phyloP scores from a whole-genome alignment of 2,329 filamentous ascomycete genomes.

The Neonectria sp. region DNA sequence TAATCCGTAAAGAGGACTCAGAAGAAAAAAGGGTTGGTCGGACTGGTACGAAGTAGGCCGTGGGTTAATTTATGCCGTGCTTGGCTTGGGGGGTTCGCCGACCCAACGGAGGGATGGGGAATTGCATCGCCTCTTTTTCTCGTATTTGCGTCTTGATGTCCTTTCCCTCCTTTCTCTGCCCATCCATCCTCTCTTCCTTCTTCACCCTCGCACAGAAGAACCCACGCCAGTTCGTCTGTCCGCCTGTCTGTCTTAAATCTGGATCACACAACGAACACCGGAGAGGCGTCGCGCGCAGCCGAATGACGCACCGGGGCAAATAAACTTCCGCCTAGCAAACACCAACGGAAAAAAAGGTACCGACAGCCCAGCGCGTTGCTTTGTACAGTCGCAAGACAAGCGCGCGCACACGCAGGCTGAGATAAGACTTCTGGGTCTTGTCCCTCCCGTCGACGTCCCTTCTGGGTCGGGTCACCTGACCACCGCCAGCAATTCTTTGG shows the following conservation, averaged over 20 bases:
- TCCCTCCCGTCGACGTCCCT: not conserved
- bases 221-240: not conserved
- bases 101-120: not conserved
- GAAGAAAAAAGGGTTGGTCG: not conserved
- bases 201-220: not conserved
- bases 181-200: not conserved
- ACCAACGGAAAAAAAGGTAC: not conserved
- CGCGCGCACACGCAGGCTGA: not conserved
- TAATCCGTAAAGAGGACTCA: not conserved
- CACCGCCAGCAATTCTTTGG: not conserved
- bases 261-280: not conserved
- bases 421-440: too few relatives aligned
- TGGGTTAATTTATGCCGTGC: not conserved
- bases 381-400: not conserved
- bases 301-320: not conserved
- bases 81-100: not conserved
- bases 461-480: conserved; percentile 6
- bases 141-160: not conserved
- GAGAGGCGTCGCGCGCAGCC: not conserved
- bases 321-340: conserved; percentile 1
- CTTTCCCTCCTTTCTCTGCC: not conserved
- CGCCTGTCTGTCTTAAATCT: not conserved
- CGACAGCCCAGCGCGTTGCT: not conserved
- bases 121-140: conserved; percentile 6
- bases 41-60: not conserved